A percentile compares a stretch with the other conserved stretches of the same genome.
Conservation (phyloP, 1,139 yeast genomes). For the Debaryomycetaceae sp. region DNA sequence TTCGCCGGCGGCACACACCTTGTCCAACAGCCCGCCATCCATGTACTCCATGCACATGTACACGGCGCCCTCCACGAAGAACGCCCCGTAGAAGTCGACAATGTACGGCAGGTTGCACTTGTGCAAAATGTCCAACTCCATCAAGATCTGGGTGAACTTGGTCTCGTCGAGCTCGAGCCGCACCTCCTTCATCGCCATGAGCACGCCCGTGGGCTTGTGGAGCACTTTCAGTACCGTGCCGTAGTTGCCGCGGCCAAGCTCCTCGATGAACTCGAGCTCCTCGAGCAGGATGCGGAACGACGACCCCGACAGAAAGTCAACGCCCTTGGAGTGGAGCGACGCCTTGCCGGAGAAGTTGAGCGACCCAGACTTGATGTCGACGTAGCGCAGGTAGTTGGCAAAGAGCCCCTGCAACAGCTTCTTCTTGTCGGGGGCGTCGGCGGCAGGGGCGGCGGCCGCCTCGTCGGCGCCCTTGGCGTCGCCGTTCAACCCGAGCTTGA, state of each 20-base stretch:
- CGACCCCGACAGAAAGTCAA: constrained; percentile 84
- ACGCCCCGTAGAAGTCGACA: constrained; percentile 95
- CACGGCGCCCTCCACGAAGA: constrained; percentile 95
- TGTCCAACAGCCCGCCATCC: constrained; percentile 96
- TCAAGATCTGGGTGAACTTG: constrained; percentile 85
- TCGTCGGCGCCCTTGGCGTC: constrained; percentile 8
- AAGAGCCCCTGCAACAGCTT: constrained; percentile 53
- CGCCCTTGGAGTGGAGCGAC: constrained; percentile 85
- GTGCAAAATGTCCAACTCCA: constrained; percentile 93
- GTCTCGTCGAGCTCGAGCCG: constrained; percentile 86
- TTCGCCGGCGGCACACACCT: constrained; percentile 62
- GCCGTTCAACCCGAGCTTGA: constrained; percentile 27
- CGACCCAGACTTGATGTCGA: constrained; percentile 88
- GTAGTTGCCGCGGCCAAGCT: constrained; percentile 91
- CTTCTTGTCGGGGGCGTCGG: constrained; percentile 10
- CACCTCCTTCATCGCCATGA: constrained; percentile 98
- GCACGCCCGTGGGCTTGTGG: constrained; percentile 88
- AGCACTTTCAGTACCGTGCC: constrained; percentile 91
- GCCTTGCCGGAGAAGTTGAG: constrained; percentile 92
- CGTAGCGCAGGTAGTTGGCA: constrained; percentile 79
- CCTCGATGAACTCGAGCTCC: constrained; percentile 79
- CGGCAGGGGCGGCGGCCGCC: constrained; percentile 10
- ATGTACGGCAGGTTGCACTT: constrained; percentile 86
- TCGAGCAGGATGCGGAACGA: constrained; percentile 83
- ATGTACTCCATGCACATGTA: constrained; percentile 98